phyloP scores from a whole-genome alignment of 495 filamentous ascomycete genomes.

The Aspergillus steynii region DNA sequence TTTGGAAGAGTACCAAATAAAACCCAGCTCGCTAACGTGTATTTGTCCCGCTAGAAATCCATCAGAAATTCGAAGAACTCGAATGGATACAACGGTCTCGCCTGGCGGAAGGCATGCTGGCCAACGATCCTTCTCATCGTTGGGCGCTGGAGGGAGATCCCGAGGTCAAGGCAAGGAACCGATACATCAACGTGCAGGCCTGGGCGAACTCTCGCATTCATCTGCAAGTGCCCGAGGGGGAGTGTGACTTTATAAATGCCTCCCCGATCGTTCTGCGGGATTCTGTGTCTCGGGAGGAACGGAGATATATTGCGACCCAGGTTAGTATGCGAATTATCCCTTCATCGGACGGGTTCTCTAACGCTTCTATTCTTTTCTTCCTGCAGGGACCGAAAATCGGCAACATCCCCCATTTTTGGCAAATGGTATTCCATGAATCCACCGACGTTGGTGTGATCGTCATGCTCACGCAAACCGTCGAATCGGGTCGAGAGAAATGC shows the following conservation, averaged over 20 bases:
- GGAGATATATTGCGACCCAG: constrained; percentile 68
- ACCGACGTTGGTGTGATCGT: constrained; percentile 80
- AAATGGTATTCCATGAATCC: constrained; percentile 91
- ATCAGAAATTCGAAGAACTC: constrained; percentile 49
- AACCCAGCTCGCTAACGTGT: constrained; percentile 4
- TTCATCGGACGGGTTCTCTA: constrained; percentile 14
- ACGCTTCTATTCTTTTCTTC: constrained; percentile 3
- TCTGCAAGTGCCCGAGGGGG: constrained; percentile 75
- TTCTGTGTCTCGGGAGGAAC: constrained; percentile 49
- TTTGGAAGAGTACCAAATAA: neutral
- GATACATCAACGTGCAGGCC: constrained; percentile 83
- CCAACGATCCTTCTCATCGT: constrained; percentile 42
- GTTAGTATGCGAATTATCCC: constrained; percentile 39
- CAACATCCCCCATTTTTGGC: constrained; percentile 78
- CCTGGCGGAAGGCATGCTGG: constrained; percentile 33
- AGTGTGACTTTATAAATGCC: constrained; percentile 94
- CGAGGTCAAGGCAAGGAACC: constrained; percentile 61
- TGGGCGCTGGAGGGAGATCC: constrained; percentile 54
- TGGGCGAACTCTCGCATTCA: constrained; percentile 84
- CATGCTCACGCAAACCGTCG: constrained; percentile 92
- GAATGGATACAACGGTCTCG: constrained; percentile 48
- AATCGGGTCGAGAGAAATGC: constrained; percentile 83
- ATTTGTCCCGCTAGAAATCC: constrained; percentile 33
- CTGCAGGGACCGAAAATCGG: constrained; percentile 75
- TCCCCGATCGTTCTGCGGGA: constrained; percentile 75